Evolutionary conservation across 306 rosid species (phyloP), one percentile per base, ranked within the genome.

Genomic region (Comarum palustre): DNA sequence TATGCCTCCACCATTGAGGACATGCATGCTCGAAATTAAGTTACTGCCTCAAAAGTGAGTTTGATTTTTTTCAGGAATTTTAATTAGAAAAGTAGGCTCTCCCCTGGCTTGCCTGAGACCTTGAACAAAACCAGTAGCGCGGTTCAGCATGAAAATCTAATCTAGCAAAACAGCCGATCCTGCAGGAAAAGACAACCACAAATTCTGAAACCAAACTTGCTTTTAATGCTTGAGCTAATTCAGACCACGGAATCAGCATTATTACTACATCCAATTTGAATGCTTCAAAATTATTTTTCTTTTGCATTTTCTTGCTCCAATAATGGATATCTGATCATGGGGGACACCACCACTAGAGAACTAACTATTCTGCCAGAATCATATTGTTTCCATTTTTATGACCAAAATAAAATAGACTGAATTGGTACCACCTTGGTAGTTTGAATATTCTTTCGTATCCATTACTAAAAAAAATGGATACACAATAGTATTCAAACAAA

Each of bases 301-400:
- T 51, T n/a, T 51, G 57, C 27, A 51, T 51, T 51, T 51, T 51
- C 58, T 51, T 51, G 58, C 25, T 51, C 58, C 58, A 51, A 51
- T 51, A 51, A 51, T 51, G 58, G 58, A 51, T 6, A 51, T 6
- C 58, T 9, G 9, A 51, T 51, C 58, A 2, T 50, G 58, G 25
- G 13, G 24, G 27, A 17, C 22, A 43, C 16, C 48, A 47, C 52
- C 17, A 2, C 38, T 34, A 5, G 19, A 4, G 8, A 9, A 8
- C 43, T 39, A 47, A 47, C 52, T 47, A 6, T 47, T 16, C 52
- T 47, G n/a, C 50, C 20, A 47, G 52, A 47, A 47, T 17, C 52
- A 47, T 6, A n/a, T 27, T 51, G 25, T 51, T 2, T 51, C 57
- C 4, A 2, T n/a, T n/a, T 51, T 51, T 8, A n/a, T 51, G 27